These are phyloP conservation scores for Penicillium coffeae DNA, from an alignment of 495 filamentous ascomycete genomes.

Conservation along the genomic window DNA sequence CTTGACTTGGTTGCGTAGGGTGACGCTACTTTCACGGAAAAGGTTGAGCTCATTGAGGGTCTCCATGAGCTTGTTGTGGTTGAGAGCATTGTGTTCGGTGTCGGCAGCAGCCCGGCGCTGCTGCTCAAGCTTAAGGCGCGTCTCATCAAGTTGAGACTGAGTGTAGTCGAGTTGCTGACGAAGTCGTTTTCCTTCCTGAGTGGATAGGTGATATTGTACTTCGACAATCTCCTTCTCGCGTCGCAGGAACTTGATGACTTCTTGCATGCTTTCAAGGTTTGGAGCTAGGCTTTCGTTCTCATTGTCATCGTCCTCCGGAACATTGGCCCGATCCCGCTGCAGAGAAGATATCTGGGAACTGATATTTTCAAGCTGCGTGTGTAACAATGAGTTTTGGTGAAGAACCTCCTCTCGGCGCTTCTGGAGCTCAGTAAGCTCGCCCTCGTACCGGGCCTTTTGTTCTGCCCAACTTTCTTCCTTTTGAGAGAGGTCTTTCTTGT, in stretches of 20 bases:
- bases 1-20: constrained; percentile 78
- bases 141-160: constrained; percentile 80
- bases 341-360: constrained; percentile 71
- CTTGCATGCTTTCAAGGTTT: constrained; percentile 70
- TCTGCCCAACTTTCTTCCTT: constrained; percentile 87
- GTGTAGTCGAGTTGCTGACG: constrained; percentile 87
- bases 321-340: constrained; percentile 62
- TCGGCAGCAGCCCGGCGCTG: constrained; percentile 76
- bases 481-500: constrained; percentile 68
- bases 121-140: constrained; percentile 78
- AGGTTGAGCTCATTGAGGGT: constrained; percentile 93
- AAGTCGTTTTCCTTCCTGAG: constrained; percentile 79
- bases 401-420: constrained; percentile 73
- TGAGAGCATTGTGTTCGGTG: constrained; percentile 62
- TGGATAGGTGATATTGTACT: constrained; percentile 83
- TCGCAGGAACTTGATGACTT: constrained; percentile 86
- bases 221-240: constrained; percentile 97
- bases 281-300: constrained; percentile 38
- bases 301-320: constrained; percentile 41
- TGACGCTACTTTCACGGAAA: constrained; percentile 87
- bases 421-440: constrained; percentile 74
- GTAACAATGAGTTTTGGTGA: constrained; percentile 81
- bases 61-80: constrained; percentile 84
- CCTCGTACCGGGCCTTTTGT: constrained; percentile 71
- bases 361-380: constrained; percentile 82